A percentile compares a stretch with the other conserved stretches of the same genome.
phyloP scores from a whole-genome alignment of 2,329 filamentous ascomycete species.

The Verticillium klebahnii region DNA sequence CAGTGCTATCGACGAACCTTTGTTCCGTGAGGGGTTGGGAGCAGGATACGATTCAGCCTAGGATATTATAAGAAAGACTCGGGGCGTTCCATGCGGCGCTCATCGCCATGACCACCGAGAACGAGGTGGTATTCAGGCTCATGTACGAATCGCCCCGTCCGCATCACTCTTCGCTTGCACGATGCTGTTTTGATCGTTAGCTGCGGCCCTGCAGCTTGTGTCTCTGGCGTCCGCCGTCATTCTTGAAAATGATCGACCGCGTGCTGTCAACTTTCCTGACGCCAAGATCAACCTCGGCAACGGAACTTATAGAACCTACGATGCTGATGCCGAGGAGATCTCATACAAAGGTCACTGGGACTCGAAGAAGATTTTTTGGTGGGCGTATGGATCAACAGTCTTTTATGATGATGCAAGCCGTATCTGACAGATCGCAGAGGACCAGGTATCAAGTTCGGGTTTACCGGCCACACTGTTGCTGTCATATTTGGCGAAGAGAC shows the following conservation, averaged over 20 bases:
- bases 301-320: slow-evolving; percentile 38
- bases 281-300: slow-evolving; percentile 29
- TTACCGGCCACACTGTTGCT: slow-evolving; percentile 47
- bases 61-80: neutral
- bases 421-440: slow-evolving; percentile 26
- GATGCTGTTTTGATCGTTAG: slow-evolving; percentile 2
- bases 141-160: neutral
- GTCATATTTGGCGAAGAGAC: slow-evolving; percentile 50
- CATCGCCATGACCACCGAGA: neutral
- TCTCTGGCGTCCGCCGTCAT: slow-evolving; percentile 23
- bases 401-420: neutral
- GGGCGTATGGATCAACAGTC: slow-evolving; percentile 40
- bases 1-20: neutral
- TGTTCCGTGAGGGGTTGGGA: neutral
- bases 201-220: slow-evolving; percentile 15
- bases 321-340: slow-evolving; percentile 46
- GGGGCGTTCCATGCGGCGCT: neutral
- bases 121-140: neutral
- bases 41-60: neutral
- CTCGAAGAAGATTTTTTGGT: slow-evolving; percentile 55
- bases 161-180: neutral
- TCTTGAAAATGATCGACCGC: slow-evolving; percentile 36
- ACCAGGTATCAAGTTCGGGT: slow-evolving; percentile 50
- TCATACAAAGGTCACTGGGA: slow-evolving; percentile 62
- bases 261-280: slow-evolving; percentile 33